Percentiles rank a stretch among this genome's conserved stretches.
These are phyloP conservation scores for Moesziomyces parantarcticus DNA, from an alignment of 1,284 basidiomycete species.

Conservation along the genomic window DNA sequence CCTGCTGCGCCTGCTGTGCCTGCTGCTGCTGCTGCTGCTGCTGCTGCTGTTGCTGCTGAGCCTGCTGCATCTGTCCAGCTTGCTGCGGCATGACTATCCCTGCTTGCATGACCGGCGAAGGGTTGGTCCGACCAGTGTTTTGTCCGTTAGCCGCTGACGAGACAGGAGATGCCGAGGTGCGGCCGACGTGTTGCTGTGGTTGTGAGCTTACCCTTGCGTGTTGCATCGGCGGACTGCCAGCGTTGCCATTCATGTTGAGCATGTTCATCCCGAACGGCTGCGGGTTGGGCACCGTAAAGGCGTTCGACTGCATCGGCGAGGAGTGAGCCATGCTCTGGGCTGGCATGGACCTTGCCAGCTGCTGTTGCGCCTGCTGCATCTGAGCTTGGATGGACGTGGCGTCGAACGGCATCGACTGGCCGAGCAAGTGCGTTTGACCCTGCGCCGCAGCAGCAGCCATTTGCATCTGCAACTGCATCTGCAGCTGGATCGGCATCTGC, in stretches of 20 bases:
- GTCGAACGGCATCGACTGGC: constrained; percentile 42
- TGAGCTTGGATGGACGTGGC: constrained; percentile 43
- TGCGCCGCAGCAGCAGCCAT: constrained; percentile 50
- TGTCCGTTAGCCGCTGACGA: constrained; percentile 41
- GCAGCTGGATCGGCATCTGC: constrained; percentile 46
- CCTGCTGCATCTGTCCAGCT: constrained; percentile 15
- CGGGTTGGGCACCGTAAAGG: constrained; percentile 34
- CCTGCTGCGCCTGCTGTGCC: constrained; percentile 14
- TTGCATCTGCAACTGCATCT: constrained; percentile 53
- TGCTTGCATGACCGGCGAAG: constrained; percentile 48
- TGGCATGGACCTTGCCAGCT: constrained; percentile 37
- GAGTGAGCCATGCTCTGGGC: constrained; percentile 38
- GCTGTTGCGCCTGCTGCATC: constrained; percentile 45
- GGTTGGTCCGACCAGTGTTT: constrained; percentile 37
- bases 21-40: constrained; percentile 16
- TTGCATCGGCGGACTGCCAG: constrained; percentile 49
- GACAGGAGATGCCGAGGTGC: constrained; percentile 45
- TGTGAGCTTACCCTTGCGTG: constrained; percentile 51
- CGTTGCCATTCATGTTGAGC: constrained; percentile 38
- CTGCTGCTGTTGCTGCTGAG: constrained; percentile 17
- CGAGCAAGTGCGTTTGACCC: constrained; percentile 36
- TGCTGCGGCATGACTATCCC: constrained; percentile 42
- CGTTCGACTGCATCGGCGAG: constrained; percentile 45
- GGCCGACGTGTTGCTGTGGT: constrained; percentile 40
- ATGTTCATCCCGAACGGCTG: constrained; percentile 47